Evolutionary conservation across 768 basidiomycete species (phyloP).

Genomic region (Phylloporus rhodoxanthus): DNA sequence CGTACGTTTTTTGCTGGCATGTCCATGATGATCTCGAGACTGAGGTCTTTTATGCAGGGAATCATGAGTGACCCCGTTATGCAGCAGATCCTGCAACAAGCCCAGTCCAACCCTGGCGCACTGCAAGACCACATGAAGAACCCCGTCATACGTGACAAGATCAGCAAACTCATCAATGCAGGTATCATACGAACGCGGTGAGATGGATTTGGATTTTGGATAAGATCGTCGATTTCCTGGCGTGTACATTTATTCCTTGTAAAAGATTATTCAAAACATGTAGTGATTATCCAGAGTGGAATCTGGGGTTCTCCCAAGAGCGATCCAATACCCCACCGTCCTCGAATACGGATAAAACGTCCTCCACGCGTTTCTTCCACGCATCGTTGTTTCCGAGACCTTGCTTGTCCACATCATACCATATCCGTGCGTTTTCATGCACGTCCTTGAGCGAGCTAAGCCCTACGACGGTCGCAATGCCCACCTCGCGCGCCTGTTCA

Average conservation of each 20-base stretch:
- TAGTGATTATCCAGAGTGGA: constrained; percentile 7
- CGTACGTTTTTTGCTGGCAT: constrained; percentile 40
- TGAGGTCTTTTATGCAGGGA: constrained; percentile 35
- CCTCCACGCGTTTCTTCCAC: constrained; percentile 37
- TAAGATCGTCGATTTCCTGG: constrained; percentile 11
- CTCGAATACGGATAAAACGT: constrained; percentile 40
- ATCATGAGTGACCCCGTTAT: constrained; percentile 91
- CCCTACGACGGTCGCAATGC: constrained; percentile 65
- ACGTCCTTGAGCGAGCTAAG: constrained; percentile 69
- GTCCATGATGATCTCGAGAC: not conserved
- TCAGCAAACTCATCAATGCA: constrained; percentile 84
- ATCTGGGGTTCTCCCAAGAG: constrained; percentile 65
- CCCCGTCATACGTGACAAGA: constrained; percentile 70
- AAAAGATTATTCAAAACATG: constrained; percentile 19
- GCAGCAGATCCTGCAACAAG: constrained; percentile 93
- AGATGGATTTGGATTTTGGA: constrained; percentile 20
- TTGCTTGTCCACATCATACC: constrained; percentile 51
- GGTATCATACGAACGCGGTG: constrained; percentile 88
- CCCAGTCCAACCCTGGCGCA: constrained; percentile 81
- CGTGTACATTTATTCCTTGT: constrained; percentile 21
- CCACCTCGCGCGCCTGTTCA: constrained; percentile 37
- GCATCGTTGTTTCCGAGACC: constrained; percentile 30
- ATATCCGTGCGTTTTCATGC: constrained; percentile 63
- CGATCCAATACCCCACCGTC: constrained; percentile 48
- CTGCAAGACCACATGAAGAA: constrained; percentile 97